Evolutionary conservation across 441 rosid genomes (phyloP).

Genomic region (Raphanus hybrid): DNA sequence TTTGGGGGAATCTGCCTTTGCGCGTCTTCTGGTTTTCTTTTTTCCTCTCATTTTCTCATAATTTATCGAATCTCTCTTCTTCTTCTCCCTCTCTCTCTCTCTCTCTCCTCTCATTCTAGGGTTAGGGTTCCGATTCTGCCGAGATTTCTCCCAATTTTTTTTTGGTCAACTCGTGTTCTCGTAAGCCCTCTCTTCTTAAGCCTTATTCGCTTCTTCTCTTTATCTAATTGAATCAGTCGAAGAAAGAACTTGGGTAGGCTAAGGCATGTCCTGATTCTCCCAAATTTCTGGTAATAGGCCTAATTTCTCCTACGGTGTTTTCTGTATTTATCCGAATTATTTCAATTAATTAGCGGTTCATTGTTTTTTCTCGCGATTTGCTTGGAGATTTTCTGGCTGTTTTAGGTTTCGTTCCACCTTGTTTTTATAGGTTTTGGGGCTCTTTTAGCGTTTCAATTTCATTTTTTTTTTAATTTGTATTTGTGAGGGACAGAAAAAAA

Average conservation of each 20-base stretch:
- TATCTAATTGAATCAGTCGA: conserved; percentile 17
- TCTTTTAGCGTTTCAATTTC: not conserved
- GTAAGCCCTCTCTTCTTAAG: conserved; percentile 34
- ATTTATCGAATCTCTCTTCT: conserved; percentile 17
- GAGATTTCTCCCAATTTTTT: not conserved
- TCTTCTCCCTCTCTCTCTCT: conserved; percentile 31
- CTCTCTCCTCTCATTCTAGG: conserved; percentile 38
- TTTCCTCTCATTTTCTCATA: not conserved
- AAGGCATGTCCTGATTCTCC: conserved; percentile 55
- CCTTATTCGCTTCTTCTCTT: conserved; percentile 17
- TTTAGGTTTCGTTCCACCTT: not conserved
- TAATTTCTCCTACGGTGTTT: conserved; percentile 2
- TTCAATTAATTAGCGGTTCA: not conserved
- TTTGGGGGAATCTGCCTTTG: conserved; percentile 29
- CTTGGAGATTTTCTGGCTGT: not conserved
- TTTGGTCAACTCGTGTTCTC: not conserved
- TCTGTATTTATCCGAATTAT: not conserved
- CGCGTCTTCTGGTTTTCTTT: conserved; percentile 30
- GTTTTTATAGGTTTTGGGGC: not conserved
- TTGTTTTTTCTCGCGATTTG: not conserved
- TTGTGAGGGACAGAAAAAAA: conserved; percentile 5
- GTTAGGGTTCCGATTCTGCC: conserved; percentile 56
- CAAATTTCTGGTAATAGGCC: conserved; percentile 44
- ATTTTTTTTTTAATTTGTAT: too few species aligned
- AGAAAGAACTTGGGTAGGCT: conserved; percentile 42